Evolutionary conservation across 2,329 filamentous ascomycete species (phyloP), one percentile per base, ranked within the genome.

Genomic region (Colletotrichum spinosum): DNA sequence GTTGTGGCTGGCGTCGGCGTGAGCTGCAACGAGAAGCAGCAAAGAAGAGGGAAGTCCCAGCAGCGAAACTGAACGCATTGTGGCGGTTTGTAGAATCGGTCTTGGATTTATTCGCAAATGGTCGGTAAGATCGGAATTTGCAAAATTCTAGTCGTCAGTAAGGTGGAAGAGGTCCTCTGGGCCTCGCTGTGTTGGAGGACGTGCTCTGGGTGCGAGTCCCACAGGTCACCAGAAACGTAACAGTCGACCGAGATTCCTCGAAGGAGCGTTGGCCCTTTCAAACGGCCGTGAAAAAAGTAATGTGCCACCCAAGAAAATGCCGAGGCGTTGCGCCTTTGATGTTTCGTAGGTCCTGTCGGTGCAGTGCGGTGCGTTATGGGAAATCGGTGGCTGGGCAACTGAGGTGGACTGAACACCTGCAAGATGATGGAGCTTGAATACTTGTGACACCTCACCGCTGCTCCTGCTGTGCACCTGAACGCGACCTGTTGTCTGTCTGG

Each of bases 11-110:
- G 79, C 78, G 2, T 71, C 69, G 12, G 78, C 71, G 50, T 80
- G 77, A 2, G 77, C 76, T 2, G 79, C 74, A 49, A 84, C 70
- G 33, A 87, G 77, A 13, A 83, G 73, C 48, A 86, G 76, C 46
- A 85, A 72, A n/a, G 82, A 79, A 8, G 79, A 69, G 9, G 82
- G 78, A 8, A 84, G 75, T 50, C 75, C 67, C 41, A 80, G 64
- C n/a, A 83, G 62, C 6, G 76, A 73, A 3, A 77, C 52, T 50
- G 77, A 70, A 65, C 74, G 78, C 83, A 85, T 86, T 35, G 45
- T 69, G 46, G 37, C 25, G 41, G n/a, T 11, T 41, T 33, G 7
- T 17, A 49, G 42, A 42, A 13, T 6, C 10, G 15, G 55, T 9
- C 55, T 60, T 46, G 39, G 15, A 15, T n/a, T 33, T 10, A 11